A percentile compares a stretch with the other conserved stretches of the same genome.
Evolutionary conservation across 441 rosid genomes (phyloP).

Genomic region (Brassica balearica): DNA sequence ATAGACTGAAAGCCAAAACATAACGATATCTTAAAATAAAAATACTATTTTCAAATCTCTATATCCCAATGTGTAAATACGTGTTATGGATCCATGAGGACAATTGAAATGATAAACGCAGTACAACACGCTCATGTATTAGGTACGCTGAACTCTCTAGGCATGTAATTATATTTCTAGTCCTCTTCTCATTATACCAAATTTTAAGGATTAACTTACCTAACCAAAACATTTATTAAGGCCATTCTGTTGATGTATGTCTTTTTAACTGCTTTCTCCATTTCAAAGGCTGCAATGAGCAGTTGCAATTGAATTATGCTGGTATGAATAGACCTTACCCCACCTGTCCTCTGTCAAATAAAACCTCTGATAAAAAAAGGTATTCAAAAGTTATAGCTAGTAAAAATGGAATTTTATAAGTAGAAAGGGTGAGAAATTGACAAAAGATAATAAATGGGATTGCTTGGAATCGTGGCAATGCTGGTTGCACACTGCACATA

Average conservation of each 20-base stretch:
- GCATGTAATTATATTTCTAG: background rate
- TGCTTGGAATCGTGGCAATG: slow-evolving; percentile 46
- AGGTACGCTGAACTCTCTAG: slow-evolving; percentile 6
- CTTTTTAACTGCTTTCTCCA: slow-evolving; percentile 27
- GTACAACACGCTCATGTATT: slow-evolving; percentile 4
- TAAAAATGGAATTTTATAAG: slow-evolving; percentile 29
- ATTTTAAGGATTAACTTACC: slow-evolving; percentile 4
- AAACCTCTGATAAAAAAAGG: slow-evolving; percentile 3
- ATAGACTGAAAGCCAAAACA: slow-evolving; percentile 8
- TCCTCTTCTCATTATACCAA: background rate
- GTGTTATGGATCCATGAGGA: slow-evolving; percentile 3
- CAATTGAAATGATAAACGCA: background rate
- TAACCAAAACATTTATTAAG: slow-evolving; percentile 22
- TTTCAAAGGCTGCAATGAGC: slow-evolving; percentile 46
- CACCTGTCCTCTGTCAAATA: slow-evolving; percentile 25
- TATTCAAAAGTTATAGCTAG: background rate
- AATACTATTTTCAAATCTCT: background rate
- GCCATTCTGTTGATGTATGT: slow-evolving; percentile 30
- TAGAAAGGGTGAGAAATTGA: slow-evolving; percentile 38
- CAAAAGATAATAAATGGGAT: slow-evolving; percentile 45
- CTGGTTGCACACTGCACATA: slow-evolving; percentile 49
- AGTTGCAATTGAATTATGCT: slow-evolving; percentile 33
- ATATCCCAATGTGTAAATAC: background rate
- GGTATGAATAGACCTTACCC: slow-evolving; percentile 40
- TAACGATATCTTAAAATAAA: background rate